Conservation (phyloP, 2,329 filamentous ascomycete species). For the Penicillium sp. region DNA sequence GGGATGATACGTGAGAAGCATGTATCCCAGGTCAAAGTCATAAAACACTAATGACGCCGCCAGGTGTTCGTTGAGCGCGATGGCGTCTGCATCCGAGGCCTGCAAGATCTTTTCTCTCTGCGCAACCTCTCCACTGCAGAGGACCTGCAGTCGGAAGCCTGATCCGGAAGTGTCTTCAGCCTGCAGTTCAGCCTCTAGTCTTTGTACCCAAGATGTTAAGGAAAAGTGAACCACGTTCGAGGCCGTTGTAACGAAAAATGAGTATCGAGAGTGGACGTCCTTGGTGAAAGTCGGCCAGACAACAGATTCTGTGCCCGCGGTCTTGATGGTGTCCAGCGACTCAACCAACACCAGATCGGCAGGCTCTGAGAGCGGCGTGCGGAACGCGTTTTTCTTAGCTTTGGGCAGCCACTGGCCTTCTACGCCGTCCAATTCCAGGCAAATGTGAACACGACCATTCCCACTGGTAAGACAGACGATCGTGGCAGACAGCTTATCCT, state of each 20-base stretch:
- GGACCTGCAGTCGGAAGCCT: constrained; percentile 51
- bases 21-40: constrained; percentile 53
- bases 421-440: constrained; percentile 56
- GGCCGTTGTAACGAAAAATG: constrained; percentile 53
- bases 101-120: constrained; percentile 45
- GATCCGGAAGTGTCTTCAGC: constrained; percentile 47
- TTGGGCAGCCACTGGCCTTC: constrained; percentile 58
- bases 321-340: constrained; percentile 37
- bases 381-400: constrained; percentile 36
- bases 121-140: constrained; percentile 49
- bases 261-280: constrained; percentile 52
- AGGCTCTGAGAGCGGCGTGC: constrained; percentile 36
- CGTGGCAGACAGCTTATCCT: constrained; percentile 50
- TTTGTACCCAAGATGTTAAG: constrained; percentile 51
- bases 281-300: constrained; percentile 52
- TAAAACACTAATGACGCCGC: constrained; percentile 49
- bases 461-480: constrained; percentile 54
- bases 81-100: constrained; percentile 27
- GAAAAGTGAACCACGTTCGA: constrained; percentile 52
- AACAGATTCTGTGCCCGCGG: constrained; percentile 14
- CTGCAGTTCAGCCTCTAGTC: constrained; percentile 52
- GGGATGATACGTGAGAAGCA: constrained; percentile 48
- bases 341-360: constrained; percentile 42
- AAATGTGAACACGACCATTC: constrained; percentile 52
- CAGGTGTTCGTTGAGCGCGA: constrained; percentile 29